phyloP scores from a whole-genome alignment of 2,329 filamentous ascomycete genomes.

The Hypoxylon sp. region DNA sequence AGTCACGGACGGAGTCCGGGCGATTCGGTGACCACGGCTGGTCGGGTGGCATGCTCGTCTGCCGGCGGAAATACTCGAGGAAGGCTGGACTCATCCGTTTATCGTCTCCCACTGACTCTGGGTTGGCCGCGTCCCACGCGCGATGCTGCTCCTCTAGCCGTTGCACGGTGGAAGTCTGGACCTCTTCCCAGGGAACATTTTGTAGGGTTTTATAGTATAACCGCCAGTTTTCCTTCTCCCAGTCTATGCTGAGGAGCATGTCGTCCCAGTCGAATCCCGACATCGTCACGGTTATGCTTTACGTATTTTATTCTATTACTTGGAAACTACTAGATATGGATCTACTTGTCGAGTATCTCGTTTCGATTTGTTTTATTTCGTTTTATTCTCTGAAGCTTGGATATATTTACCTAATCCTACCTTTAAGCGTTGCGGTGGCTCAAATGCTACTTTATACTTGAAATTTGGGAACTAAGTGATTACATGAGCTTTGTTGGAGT shows the following conservation, averaged over 20 bases:
- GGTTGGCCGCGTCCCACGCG: not conserved
- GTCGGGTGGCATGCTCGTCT: too few relatives aligned
- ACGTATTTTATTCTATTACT: too few relatives aligned
- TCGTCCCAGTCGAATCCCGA: slow-evolving; percentile 3
- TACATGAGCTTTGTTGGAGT: not conserved
- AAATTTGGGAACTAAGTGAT: not conserved
- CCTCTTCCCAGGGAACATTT: slow-evolving; percentile 6
- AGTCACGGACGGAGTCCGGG: not conserved
- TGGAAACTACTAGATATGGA: too few relatives aligned
- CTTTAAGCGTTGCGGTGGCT: too few relatives aligned
- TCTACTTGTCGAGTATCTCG: not conserved
- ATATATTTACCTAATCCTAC: too few relatives aligned
- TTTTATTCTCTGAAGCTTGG: too few relatives aligned
- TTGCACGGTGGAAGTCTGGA: slow-evolving; percentile 2
- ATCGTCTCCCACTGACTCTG: not conserved
- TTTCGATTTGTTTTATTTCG: not conserved
- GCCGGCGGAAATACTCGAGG: not conserved
- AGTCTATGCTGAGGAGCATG: slow-evolving; percentile 7
- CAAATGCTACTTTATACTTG: not conserved
- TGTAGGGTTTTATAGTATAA: not conserved
- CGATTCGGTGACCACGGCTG: too few relatives aligned
- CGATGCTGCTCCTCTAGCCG: not conserved
- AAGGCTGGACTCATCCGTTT: not conserved
- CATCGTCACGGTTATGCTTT: not conserved
- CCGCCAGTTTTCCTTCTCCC: slow-evolving; percentile 7